Conservation (phyloP, 768 basidiomycete genomes). For the Termitomyces heimii region DNA sequence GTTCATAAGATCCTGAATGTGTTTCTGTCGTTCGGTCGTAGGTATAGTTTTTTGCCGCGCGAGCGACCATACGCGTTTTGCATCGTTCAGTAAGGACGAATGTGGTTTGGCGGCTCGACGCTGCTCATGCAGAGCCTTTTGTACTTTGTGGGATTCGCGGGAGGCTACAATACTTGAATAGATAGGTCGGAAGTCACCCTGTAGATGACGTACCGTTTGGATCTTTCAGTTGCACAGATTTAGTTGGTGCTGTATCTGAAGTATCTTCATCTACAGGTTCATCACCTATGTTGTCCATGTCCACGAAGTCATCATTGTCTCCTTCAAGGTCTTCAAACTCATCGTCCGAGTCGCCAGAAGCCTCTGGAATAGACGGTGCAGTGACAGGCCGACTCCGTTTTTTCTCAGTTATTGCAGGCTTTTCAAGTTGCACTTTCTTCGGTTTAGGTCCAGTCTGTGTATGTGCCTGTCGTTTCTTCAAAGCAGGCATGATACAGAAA, state of each 20-base stretch:
- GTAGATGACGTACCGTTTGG: conserved; percentile 46
- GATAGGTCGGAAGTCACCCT: neutral
- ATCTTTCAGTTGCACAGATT: conserved; percentile 34
- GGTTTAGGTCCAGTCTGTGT: conserved; percentile 40
- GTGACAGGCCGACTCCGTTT: conserved; percentile 58
- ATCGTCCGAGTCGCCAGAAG: conserved; percentile 35
- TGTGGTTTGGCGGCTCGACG: conserved; percentile 77
- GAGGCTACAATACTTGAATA: conserved; percentile 33
- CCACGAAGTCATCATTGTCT: conserved; percentile 24
- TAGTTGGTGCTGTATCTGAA: conserved; percentile 16
- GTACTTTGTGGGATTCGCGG: conserved; percentile 66
- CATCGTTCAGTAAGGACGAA: conserved; percentile 58
- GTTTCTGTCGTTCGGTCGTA: conserved; percentile 65
- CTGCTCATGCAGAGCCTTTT: conserved; percentile 60
- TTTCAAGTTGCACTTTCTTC: conserved; percentile 49
- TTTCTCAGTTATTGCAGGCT: conserved; percentile 15
- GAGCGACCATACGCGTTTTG: conserved; percentile 74
- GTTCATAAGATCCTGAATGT: conserved; percentile 68
- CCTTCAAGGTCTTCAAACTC: conserved; percentile 29
- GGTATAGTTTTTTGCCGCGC: conserved; percentile 69
- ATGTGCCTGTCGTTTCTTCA: conserved; percentile 45
- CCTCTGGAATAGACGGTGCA: conserved; percentile 25
- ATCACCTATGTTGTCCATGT: conserved; percentile 27
- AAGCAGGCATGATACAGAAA: conserved; percentile 28
- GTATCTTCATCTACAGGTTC: conserved; percentile 26